Conservation (phyloP, 306 rosid species). For the Coriaria nepalensis region DNA sequence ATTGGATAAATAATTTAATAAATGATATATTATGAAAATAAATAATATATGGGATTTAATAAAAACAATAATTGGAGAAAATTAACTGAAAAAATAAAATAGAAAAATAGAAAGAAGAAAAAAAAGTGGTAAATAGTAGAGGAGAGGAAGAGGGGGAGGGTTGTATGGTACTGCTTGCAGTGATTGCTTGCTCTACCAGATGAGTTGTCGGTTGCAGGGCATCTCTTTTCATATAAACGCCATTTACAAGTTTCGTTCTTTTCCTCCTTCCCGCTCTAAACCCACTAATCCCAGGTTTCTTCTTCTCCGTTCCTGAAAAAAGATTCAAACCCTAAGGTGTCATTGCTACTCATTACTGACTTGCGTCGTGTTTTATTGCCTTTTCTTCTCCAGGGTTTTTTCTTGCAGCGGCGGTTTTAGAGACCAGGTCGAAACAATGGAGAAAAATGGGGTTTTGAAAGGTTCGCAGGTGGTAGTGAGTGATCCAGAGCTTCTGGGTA, state of each 20-base stretch:
- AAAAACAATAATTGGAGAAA: too few relatives aligned
- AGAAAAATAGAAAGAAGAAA: too few relatives aligned
- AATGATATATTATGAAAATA: too few relatives aligned
- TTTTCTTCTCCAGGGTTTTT: neutral
- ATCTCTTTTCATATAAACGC: neutral
- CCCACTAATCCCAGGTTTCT: neutral
- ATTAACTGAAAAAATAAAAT: too few relatives aligned
- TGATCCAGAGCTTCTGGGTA: neutral
- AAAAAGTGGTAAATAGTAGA: too few relatives aligned
- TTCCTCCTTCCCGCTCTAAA: neutral
- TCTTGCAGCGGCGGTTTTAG: neutral
- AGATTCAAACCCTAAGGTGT: neutral
- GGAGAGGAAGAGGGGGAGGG: too few relatives aligned
- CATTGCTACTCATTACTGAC: neutral
- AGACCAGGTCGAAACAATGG: neutral
- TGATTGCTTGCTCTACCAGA: neutral
- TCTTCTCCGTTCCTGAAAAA: neutral
- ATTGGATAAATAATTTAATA: too few relatives aligned
- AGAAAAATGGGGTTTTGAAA: neutral
- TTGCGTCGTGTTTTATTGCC: neutral
- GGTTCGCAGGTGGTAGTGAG: neutral
- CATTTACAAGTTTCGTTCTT: conserved; percentile 1
- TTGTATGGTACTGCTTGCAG: too few relatives aligned
- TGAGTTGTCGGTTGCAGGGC: conserved; percentile 2
- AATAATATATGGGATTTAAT: too few relatives aligned